Evolutionary conservation across 108 stramenopile genomes (phyloP).

Genomic region (Pseudonitzschia delicatissima): DNA sequence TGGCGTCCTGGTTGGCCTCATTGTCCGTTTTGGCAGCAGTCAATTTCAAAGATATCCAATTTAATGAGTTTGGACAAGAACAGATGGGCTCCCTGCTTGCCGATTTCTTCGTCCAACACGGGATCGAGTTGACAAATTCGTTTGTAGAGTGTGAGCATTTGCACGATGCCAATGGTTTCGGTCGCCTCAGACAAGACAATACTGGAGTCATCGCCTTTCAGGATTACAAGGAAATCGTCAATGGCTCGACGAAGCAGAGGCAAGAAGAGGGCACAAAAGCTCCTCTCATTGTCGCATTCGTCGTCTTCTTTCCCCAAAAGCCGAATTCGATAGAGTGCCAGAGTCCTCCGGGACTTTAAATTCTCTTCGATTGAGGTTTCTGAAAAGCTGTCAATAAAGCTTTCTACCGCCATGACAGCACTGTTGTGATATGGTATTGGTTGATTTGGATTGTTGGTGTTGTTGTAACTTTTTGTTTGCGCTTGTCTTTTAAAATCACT

Average conservation of each 20-base stretch:
- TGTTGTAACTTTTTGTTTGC: not conserved
- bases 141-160: conserved; percentile 24
- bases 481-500: too few species aligned
- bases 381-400: conserved; percentile 5
- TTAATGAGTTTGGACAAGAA: conserved; percentile 40
- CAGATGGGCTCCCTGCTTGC: conserved; percentile 47
- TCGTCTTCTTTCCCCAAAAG: conserved; percentile 8
- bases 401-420: not conserved
- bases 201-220: not conserved
- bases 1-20: conserved; percentile 59
- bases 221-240: not conserved
- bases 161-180: conserved; percentile 23
- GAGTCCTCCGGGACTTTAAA: not conserved
- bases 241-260: conserved; percentile 12
- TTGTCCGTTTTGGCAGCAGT: not conserved
- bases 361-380: conserved; percentile 8
- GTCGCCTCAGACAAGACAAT: not conserved
- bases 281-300: not conserved
- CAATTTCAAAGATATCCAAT: conserved; percentile 20
- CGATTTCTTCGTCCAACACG: conserved; percentile 63
- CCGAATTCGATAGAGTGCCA: conserved; percentile 14
- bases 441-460: too few species aligned
- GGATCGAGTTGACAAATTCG: conserved; percentile 46
- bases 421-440: not conserved
- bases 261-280: conserved; percentile 29